These are phyloP conservation scores for Copromyces sp. DNA, from an alignment of 495 filamentous ascomycete species.

Conservation along the genomic window DNA sequence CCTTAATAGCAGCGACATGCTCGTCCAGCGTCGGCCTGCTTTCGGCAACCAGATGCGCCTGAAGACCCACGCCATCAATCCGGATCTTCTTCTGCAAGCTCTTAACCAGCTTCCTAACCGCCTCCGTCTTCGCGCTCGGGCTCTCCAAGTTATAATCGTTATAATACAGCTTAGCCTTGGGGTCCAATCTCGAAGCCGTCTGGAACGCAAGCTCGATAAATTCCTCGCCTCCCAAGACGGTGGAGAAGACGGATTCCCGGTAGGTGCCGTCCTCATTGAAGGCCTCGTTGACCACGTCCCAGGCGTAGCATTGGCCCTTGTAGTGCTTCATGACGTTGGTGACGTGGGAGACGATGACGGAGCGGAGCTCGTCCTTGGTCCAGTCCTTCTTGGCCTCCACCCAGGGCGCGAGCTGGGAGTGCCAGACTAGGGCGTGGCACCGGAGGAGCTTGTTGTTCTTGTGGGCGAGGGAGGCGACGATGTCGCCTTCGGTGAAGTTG, in stretches of 20 bases:
- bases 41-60: slow-evolving; percentile 46
- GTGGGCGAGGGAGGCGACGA: slow-evolving; percentile 34
- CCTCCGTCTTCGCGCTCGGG: slow-evolving; percentile 11
- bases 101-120: slow-evolving; percentile 13
- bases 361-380: slow-evolving; percentile 38
- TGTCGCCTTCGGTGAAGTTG: slow-evolving; percentile 40
- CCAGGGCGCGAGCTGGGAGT: slow-evolving; percentile 46
- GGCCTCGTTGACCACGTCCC: slow-evolving; percentile 60
- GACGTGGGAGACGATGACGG: slow-evolving; percentile 40
- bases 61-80: slow-evolving; percentile 40
- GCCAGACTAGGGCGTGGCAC: slow-evolving; percentile 52
- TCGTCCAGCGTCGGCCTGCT: slow-evolving; percentile 30
- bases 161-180: slow-evolving; percentile 51
- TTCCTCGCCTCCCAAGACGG: slow-evolving; percentile 39
- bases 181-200: slow-evolving; percentile 40
- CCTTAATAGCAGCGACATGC: slow-evolving; percentile 33
- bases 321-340: slow-evolving; percentile 41
- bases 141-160: slow-evolving; percentile 60
- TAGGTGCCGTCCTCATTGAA: slow-evolving; percentile 54
- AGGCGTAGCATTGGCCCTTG: slow-evolving; percentile 40
- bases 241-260: slow-evolving; percentile 43
- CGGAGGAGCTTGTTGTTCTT: slow-evolving; percentile 36
- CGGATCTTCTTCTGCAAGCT: slow-evolving; percentile 36
- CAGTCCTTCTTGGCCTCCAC: slow-evolving; percentile 40
- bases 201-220: slow-evolving; percentile 47